Evolutionary conservation across 2,329 filamentous ascomycete species (phyloP).

Genomic region (Colletotrichum lini): DNA sequence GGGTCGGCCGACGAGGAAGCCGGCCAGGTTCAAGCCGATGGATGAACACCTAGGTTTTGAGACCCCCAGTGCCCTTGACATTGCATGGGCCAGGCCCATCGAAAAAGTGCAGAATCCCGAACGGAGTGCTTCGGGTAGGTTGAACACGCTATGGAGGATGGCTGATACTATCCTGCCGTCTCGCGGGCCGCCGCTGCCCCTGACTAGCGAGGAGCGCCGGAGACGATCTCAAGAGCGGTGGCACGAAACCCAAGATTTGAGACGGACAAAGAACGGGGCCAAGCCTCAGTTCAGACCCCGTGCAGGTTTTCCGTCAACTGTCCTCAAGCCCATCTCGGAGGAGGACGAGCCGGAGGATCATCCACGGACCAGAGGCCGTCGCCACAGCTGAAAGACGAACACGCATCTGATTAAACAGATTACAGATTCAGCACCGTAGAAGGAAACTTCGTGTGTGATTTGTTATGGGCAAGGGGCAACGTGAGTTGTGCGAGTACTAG

Average conservation of each 20-base stretch:
- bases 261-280: background rate
- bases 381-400: background rate
- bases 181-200: background rate
- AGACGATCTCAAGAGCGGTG: background rate
- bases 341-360: background rate
- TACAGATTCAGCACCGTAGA: background rate
- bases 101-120: background rate
- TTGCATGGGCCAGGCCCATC: background rate
- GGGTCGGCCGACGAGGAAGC: background rate
- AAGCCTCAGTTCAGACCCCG: background rate
- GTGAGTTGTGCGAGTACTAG: background rate
- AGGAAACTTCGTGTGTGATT: background rate
- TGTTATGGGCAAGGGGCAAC: background rate
- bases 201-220: background rate
- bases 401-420: too few species aligned
- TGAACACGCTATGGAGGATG: background rate
- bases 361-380: background rate
- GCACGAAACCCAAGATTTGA: background rate
- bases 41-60: background rate
- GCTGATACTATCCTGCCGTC: background rate
- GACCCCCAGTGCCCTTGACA: background rate
- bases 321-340: slow-evolving; percentile 1
- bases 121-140: background rate
- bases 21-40: background rate
- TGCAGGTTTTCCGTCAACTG: background rate